Conservation (phyloP, 257 asterid genomes). For the Leptodermis oblonga region DNA sequence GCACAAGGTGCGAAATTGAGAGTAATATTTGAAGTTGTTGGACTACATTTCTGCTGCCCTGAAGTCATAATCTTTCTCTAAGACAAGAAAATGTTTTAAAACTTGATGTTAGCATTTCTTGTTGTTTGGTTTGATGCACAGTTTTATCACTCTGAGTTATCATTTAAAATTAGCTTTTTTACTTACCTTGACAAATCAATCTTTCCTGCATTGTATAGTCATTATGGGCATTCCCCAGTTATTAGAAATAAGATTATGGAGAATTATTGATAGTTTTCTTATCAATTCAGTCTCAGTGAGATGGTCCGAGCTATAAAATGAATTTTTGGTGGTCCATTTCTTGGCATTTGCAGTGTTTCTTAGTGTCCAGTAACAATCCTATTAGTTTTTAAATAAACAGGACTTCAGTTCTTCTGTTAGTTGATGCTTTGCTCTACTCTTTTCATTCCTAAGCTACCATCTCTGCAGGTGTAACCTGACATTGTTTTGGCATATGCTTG, state of each 20-base stretch:
- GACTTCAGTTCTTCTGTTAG: not conserved
- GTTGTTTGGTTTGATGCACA: not conserved
- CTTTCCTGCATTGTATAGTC: not conserved
- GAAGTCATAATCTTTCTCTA: not conserved
- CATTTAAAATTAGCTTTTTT: constrained; percentile 4
- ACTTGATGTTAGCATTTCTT: not conserved
- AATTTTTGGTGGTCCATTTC: not conserved
- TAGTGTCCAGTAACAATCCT: not conserved
- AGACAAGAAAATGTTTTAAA: not conserved
- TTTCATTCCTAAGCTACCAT: not conserved
- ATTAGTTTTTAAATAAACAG: not conserved
- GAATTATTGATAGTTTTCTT: not conserved
- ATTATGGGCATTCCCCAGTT: not conserved
- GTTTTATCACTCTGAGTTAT: not conserved
- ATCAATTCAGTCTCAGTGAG: not conserved
- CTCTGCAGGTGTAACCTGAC: constrained; percentile 15
- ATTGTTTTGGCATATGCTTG: not conserved
- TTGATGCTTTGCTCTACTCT: constrained; percentile 7
- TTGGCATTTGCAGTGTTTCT: not conserved
- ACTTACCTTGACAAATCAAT: not conserved
- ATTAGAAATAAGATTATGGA: not conserved
- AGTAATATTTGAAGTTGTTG: not conserved
- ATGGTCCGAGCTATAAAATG: not conserved
- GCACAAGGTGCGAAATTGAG: not conserved
- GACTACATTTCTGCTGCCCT: not conserved